Evolutionary conservation across 768 basidiomycete species (phyloP).

Genomic region (Russula vinacea): DNA sequence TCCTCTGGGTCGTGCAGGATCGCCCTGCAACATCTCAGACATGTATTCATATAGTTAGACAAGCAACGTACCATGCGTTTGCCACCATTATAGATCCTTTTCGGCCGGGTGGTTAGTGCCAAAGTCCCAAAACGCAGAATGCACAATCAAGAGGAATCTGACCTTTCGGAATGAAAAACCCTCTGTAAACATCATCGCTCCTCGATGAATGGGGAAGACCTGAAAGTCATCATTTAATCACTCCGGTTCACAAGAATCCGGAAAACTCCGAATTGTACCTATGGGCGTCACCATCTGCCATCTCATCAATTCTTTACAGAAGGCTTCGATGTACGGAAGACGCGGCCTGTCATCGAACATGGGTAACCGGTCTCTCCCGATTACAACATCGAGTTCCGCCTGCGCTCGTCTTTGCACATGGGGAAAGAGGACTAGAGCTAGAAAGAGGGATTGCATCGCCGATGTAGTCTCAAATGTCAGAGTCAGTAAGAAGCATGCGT

Average conservation of each 20-base stretch:
- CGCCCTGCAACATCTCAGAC: constrained; percentile 9
- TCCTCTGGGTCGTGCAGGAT: constrained; percentile 20
- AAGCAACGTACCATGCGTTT: constrained; percentile 13
- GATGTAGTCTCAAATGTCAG: constrained; percentile 8
- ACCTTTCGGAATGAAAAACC: constrained; percentile 23
- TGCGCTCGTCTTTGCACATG: constrained; percentile 25
- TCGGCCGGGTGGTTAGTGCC: too few relatives aligned
- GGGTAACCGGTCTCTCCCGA: constrained; percentile 34
- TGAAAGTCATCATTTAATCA: neutral
- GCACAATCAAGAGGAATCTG: neutral
- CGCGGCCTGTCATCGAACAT: constrained; percentile 31
- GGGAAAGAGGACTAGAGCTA: constrained; percentile 8
- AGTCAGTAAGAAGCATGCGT: neutral
- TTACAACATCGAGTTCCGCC: constrained; percentile 33
- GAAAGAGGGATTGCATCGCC: constrained; percentile 8
- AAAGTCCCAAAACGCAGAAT: too few relatives aligned
- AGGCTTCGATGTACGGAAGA: neutral
- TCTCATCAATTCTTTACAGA: neutral
- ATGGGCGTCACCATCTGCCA: neutral
- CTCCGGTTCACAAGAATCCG: neutral
- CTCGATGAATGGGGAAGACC: constrained; percentile 1
- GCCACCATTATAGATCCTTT: constrained; percentile 12
- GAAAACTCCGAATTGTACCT: constrained; percentile 1
- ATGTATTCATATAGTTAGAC: neutral
- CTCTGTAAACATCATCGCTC: constrained; percentile 15